phyloP scores from a whole-genome alignment of 108 stramenopile species.

The Nitzschia sp. region DNA sequence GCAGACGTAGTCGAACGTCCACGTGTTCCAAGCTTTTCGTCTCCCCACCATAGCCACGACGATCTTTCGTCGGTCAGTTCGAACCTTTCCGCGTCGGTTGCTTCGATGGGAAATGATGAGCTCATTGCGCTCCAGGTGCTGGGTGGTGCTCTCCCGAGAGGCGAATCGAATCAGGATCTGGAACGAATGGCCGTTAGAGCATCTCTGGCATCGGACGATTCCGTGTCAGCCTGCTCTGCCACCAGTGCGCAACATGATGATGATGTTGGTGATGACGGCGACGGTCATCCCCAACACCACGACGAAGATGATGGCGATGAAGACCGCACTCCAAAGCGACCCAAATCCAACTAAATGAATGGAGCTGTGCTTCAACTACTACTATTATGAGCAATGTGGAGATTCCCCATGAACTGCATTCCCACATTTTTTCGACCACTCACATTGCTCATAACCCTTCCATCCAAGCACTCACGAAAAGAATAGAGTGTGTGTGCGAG shows the following conservation, averaged over 20 bases:
- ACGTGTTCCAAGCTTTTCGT: neutral
- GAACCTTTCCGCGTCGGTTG: constrained; percentile 18
- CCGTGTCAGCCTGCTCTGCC: neutral
- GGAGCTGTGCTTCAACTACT: neutral
- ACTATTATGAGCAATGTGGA: neutral
- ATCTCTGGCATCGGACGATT: neutral
- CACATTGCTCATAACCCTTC: constrained; percentile 4
- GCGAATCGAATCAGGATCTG: constrained; percentile 14
- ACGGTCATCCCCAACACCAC: neutral
- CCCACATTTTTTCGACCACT: constrained; percentile 10
- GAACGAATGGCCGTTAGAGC: neutral
- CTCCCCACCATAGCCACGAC: constrained; percentile 1
- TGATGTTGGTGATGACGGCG: neutral
- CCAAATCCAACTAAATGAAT: neutral
- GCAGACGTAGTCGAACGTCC: neutral
- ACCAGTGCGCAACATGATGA: neutral
- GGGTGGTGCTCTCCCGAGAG: constrained; percentile 39
- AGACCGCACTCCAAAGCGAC: neutral
- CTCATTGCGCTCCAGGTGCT: constrained; percentile 59
- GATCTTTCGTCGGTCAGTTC: constrained; percentile 29
- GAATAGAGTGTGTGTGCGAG: too few relatives aligned
- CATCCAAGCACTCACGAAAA: too few relatives aligned
- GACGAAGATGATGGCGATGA: neutral
- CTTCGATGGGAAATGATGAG: constrained; percentile 46
- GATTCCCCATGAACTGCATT: neutral